Evolutionary conservation across 345 rosid genomes (phyloP), one percentile per base, ranked within the genome.

Genomic region (rapeseed (Brassica napus)): DNA sequence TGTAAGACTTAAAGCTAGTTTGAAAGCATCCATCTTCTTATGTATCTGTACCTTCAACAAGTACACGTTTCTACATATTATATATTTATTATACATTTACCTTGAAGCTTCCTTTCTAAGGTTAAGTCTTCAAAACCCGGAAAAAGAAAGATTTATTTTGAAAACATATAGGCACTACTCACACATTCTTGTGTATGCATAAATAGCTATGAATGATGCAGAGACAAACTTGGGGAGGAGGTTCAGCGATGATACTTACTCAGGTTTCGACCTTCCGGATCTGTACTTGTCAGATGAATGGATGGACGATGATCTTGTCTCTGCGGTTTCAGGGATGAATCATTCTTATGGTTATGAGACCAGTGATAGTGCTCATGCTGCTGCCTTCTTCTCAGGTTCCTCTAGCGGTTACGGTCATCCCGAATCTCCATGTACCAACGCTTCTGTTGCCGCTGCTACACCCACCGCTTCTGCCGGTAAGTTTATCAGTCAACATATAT

Each of bases 241-340:
- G 65, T 65, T 75, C 64, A 80, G 77, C 66, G 77, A 63, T 77
- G 82, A 69, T 6, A 73, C 78, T 63, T 65, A 66, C 61, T 81
- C 80, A n/a, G 78, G 66, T 31, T 88, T 92, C 47, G 92, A 92
- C 75, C 60, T 88, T 16, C 77, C 89, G 1, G 97, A 89, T 11
- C 83, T 85, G 69, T 71, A 84, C 8, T 72, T 65, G 63, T 77
- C 88, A 23, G 91, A 87, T 47, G 90, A 82, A 61, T 92, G 92
- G 95, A 21, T 74, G 14, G 86, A 88, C 32, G 86, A 84, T 8
- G 86, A 84, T 49, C 87, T 84, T 31, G 65, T 84, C 1, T 73
- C 85, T 31, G 65, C 72, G 34, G 63, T 77, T 67, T 75, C 85
- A 3, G 88, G 49, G 73, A 74, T 78, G 81, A 81, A 47, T 76